These are phyloP conservation scores for Microbotryomycetes sp. DNA, from an alignment of 1,284 basidiomycete species.

Conservation along the genomic window DNA sequence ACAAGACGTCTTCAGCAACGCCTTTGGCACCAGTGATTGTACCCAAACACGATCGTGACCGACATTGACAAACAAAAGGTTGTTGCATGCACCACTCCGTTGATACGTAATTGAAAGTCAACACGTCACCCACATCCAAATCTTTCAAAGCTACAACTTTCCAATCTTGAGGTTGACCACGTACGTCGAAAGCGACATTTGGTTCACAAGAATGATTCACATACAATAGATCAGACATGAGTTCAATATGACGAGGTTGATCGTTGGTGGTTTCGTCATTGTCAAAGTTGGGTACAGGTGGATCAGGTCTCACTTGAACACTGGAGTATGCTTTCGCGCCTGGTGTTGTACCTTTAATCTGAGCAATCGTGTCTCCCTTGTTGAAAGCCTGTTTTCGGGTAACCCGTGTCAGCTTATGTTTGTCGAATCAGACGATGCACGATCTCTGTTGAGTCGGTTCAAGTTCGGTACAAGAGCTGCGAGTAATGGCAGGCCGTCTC, in stretches of 20 bases:
- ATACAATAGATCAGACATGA: constrained; percentile 60
- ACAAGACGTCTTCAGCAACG: constrained; percentile 31
- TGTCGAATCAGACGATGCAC: no score
- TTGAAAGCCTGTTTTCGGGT: constrained; percentile 27
- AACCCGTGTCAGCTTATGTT: no score
- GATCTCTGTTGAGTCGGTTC: no score
- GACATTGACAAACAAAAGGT: constrained; percentile 56
- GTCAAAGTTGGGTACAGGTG: constrained; percentile 13
- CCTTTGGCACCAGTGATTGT: constrained; percentile 45
- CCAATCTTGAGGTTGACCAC: constrained; percentile 22
- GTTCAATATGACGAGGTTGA: constrained; percentile 48
- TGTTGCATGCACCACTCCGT: constrained; percentile 68
- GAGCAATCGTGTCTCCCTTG: constrained; percentile 18
- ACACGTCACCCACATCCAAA: constrained; percentile 46
- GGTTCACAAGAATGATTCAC: constrained; percentile 64
- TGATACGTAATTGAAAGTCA: constrained; percentile 60
- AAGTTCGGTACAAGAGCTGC: no score
- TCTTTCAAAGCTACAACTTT: constrained; percentile 43
- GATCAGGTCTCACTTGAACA: constrained; percentile 33
- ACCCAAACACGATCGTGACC: constrained; percentile 45
- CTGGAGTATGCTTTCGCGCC: constrained; percentile 26
- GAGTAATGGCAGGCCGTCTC: no score
- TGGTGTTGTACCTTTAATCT: constrained; percentile 27
- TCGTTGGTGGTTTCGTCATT: neutral
- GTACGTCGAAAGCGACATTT: constrained; percentile 54